Percentiles rank a stretch among this genome's conserved stretches.
Conservation (phyloP, 768 basidiomycete genomes). For the Boletus subcaerulescens region DNA sequence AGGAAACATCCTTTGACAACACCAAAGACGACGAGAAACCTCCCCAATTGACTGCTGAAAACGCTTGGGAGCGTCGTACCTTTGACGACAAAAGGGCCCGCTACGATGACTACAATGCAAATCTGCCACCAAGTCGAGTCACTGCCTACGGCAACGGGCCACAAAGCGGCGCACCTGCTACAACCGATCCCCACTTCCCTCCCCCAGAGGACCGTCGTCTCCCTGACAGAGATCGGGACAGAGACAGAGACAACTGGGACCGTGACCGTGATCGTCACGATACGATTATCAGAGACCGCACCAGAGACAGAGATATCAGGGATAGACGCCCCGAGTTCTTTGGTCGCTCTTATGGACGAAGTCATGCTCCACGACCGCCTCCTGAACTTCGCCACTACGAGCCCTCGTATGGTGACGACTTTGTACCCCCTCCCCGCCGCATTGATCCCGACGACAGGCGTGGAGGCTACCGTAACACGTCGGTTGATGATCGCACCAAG, state of each 20-base stretch:
- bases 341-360: conserved; percentile 39
- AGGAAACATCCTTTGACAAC: conserved; percentile 17
- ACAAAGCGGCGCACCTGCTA: conserved; percentile 4
- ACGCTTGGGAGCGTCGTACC: conserved; percentile 27
- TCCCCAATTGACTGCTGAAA: conserved; percentile 19
- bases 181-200: conserved; percentile 14
- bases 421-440: conserved; percentile 33
- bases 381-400: conserved; percentile 50
- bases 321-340: conserved; percentile 39
- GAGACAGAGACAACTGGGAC: conserved; percentile 27
- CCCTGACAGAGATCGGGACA: conserved; percentile 36
- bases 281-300: conserved; percentile 24
- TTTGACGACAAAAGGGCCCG: conserved; percentile 31
- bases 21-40: conserved; percentile 32
- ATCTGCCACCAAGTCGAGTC: conserved; percentile 8
- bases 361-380: conserved; percentile 40
- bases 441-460: conserved; percentile 33
- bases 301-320: conserved; percentile 32
- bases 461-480: conserved; percentile 15
- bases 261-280: conserved; percentile 37
- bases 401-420: conserved; percentile 37
- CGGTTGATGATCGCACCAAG: conserved; percentile 22
- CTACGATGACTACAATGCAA: conserved; percentile 27
- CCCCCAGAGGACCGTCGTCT: conserved; percentile 30
- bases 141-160: conserved; percentile 12